Evolutionary conservation across 768 basidiomycete genomes (phyloP).

Genomic region (Chlorophyllum brunneum): DNA sequence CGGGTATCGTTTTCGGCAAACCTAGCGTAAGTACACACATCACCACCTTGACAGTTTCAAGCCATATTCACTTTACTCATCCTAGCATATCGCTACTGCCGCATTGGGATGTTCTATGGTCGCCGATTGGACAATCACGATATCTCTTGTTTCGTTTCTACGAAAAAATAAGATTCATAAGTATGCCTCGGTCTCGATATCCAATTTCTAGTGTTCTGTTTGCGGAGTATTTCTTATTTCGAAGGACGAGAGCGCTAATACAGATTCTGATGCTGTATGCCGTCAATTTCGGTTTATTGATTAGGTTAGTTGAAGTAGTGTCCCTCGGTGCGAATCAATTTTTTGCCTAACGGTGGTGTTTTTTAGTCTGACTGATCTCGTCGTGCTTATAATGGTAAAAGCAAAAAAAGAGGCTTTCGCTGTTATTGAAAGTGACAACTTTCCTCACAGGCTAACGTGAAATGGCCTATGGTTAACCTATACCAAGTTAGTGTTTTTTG

Average conservation of each 20-base stretch:
- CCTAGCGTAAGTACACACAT: too few relatives aligned
- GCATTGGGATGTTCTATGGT: neutral
- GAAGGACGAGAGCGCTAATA: neutral
- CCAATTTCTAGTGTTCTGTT: too few relatives aligned
- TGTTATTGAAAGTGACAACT: too few relatives aligned
- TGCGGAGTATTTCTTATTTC: too few relatives aligned
- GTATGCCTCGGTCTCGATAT: neutral
- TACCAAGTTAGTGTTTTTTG: neutral
- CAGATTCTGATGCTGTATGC: neutral
- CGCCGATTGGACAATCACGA: neutral
- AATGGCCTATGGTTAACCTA: neutral
- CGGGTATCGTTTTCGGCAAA: neutral
- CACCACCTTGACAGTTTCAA: neutral
- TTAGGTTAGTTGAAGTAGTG: neutral
- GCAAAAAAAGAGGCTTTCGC: too few relatives aligned
- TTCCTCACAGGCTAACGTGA: neutral
- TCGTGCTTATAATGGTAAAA: constrained; percentile 2
- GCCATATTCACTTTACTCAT: neutral
- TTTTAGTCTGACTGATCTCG: neutral
- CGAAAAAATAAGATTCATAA: neutral
- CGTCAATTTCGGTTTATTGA: neutral
- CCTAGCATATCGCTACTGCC: neutral
- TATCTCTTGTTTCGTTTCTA: neutral
- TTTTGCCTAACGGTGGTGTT: neutral
- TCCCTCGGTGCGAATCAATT: neutral